Base-by-base conservation (phyloP, 768 basidiomycete genomes). In the Boletus reticulatus region DNA sequence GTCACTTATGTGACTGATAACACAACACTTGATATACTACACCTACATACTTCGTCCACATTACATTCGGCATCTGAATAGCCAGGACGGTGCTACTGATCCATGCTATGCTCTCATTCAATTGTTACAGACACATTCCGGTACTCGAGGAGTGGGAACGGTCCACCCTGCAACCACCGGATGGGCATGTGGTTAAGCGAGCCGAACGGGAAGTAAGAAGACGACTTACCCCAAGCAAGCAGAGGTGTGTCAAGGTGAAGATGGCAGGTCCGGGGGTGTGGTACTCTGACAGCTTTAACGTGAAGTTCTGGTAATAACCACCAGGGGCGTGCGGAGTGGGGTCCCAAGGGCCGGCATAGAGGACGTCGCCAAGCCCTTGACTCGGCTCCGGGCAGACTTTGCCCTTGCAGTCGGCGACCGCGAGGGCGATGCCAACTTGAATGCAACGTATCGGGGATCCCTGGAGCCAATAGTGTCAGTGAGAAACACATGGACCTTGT, bases 381-480 rank as follows among this genome's bases (percentile, higher is more conserved):
- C 49, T 17, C 1, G 70, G 67, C 4, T 59, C 48, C 1, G 70
- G 70, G 50, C 69, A 69, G 9, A 48, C 50, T 0, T 62, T 65
- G 9, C 63, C 60, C 39, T 16, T 19, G 52, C 69, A 70, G 31
- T 4, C 53, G 24, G 19, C 37, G 6, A 70, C 58, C 4, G 65
- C 59, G 11, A 70, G 68, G 16, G 70, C 70, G 17, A 70, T 72
- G 37, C 70, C 69, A n/a, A 71, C 66, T 45, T 71, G 67, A 46
- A 57, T 59, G 46, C 62, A 62, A 7, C 44, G 45, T 14, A 38
- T 52, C 2, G 62, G 29, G 20, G 68, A 70, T 29, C 0, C 19
- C 69, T 72, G n/a, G 8, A 52, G 27, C 14, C 1, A 16, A 11
- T 9, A 6, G 32, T 39, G 38, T 16, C 38, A 38, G 32, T 37